These are phyloP conservation scores for Parasitella parasitica DNA, from an alignment of 371 early-diverging fungal genomes.

Conservation along the genomic window DNA sequence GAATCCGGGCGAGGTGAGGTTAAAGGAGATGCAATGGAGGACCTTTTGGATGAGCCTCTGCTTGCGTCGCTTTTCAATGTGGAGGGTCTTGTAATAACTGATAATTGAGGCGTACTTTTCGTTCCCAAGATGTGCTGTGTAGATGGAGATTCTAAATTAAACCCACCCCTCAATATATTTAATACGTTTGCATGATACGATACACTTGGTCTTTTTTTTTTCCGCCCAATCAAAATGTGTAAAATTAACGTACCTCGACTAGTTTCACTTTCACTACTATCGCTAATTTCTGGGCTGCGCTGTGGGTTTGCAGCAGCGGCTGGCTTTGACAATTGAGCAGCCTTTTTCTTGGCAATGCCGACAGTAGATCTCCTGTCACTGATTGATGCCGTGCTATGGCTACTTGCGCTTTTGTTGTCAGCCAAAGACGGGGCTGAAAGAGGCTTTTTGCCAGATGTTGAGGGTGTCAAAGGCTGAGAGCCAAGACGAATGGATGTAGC, in stretches of 20 bases:
- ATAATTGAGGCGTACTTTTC: neutral
- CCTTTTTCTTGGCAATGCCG: neutral
- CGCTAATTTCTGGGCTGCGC: neutral
- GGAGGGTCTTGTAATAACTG: neutral
- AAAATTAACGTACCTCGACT: neutral
- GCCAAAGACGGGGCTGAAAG: neutral
- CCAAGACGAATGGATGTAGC: constrained; percentile 11
- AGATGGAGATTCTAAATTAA: neutral
- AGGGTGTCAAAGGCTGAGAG: neutral
- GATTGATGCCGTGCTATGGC: neutral
- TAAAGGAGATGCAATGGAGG: neutral
- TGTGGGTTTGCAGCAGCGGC: neutral
- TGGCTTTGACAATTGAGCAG: neutral
- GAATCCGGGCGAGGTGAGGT: neutral
- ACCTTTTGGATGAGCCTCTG: neutral
- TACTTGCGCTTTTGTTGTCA: neutral
- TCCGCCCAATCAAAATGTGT: neutral
- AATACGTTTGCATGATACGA: neutral
- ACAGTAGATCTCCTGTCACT: neutral
- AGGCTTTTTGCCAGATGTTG: neutral
- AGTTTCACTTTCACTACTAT: neutral
- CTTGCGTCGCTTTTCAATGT: neutral
- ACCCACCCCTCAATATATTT: neutral
- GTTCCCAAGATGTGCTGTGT: neutral
- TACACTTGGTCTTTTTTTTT: neutral